These are phyloP conservation scores for Fusarium clavum DNA, from an alignment of 2,329 filamentous ascomycete genomes.

Conservation along the genomic window DNA sequence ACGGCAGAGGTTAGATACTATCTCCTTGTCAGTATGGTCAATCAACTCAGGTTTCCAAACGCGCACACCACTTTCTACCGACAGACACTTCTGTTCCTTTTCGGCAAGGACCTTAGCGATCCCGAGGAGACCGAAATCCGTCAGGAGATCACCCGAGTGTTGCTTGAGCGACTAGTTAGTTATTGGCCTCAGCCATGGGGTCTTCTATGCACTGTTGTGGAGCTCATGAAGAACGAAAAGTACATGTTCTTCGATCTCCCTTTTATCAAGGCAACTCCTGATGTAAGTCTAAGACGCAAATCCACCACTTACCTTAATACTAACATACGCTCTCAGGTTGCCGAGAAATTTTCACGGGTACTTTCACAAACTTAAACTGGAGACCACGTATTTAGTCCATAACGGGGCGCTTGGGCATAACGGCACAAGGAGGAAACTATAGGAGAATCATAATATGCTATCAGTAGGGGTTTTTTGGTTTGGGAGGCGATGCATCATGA, in stretches of 20 bases:
- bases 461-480: conserved; percentile 40
- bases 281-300: conserved; percentile 66
- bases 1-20: conserved; percentile 85
- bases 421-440: conserved; percentile 33
- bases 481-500: conserved; percentile 39
- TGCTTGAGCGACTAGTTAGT: conserved; percentile 88
- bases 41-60: conserved; percentile 92
- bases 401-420: conserved; percentile 19
- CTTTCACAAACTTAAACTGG: conserved; percentile 49
- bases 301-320: neutral
- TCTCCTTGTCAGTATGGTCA: conserved; percentile 84
- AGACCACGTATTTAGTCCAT: conserved; percentile 3
- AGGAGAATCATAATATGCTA: conserved; percentile 28
- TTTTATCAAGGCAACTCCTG: conserved; percentile 89
- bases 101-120: conserved; percentile 78
- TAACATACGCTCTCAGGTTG: conserved; percentile 47
- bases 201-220: conserved; percentile 85
- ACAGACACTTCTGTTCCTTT: conserved; percentile 84
- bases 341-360: conserved; percentile 52
- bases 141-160: conserved; percentile 88
- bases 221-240: conserved; percentile 90
- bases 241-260: conserved; percentile 93
- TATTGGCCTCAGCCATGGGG: conserved; percentile 98
- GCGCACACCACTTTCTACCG: conserved; percentile 94
- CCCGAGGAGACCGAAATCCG: conserved; percentile 85